Evolutionary conservation across 345 rosid species (phyloP).

Genomic region (Nephelium lappaceum): DNA sequence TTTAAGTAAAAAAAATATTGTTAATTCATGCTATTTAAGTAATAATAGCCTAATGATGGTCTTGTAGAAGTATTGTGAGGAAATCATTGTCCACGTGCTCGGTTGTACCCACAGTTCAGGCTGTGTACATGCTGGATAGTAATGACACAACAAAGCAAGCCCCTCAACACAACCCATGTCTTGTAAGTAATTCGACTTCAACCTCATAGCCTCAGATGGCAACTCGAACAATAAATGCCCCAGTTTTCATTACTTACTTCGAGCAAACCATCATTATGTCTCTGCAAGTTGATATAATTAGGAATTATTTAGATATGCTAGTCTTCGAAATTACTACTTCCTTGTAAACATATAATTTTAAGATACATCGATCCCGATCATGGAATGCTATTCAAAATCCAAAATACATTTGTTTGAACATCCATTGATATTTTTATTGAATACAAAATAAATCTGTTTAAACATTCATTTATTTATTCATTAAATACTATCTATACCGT

Average conservation of each 20-base stretch:
- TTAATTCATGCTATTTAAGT: no score
- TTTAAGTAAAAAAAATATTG: no score
- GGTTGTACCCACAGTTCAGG: slow-evolving; percentile 36
- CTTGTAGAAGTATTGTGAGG: slow-evolving; percentile 38
- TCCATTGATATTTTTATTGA: no score
- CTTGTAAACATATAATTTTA: no score
- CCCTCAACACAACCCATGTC: slow-evolving; percentile 27
- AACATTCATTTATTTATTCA: no score
- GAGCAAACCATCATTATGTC: slow-evolving; percentile 13
- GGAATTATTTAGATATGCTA: background rate
- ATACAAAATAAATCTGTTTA: no score
- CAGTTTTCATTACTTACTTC: background rate
- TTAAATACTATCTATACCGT: no score
- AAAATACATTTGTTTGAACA: no score
- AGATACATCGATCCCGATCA: no score
- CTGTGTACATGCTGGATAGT: slow-evolving; percentile 43
- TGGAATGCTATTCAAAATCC: no score
- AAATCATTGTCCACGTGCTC: slow-evolving; percentile 35
- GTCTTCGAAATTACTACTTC: no score
- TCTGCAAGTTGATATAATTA: slow-evolving; percentile 3
- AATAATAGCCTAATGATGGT: no score
- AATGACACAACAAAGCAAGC: slow-evolving; percentile 29
- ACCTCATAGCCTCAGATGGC: slow-evolving; percentile 39
- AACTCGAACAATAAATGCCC: slow-evolving; percentile 21
- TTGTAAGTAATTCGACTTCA: slow-evolving; percentile 21